Evolutionary conservation across 1,284 basidiomycete genomes (phyloP).

Genomic region (Neolentinus lepideus): DNA sequence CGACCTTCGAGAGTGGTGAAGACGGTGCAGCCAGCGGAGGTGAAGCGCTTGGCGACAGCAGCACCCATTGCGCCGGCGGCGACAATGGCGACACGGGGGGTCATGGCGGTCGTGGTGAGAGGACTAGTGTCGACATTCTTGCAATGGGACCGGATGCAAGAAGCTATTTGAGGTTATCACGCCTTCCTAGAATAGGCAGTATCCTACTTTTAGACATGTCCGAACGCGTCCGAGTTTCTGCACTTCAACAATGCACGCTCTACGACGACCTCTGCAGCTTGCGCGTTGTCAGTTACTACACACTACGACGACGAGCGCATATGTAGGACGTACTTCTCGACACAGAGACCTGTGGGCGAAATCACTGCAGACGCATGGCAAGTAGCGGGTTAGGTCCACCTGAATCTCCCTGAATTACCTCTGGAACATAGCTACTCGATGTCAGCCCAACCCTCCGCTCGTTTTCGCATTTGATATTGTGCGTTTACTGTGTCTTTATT

Average conservation of each 20-base stretch:
- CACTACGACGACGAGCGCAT: too few relatives aligned
- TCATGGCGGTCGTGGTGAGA: background rate
- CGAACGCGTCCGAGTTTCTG: background rate
- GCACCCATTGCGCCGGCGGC: slow-evolving; percentile 38
- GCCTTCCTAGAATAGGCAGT: background rate
- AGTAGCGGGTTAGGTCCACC: too few relatives aligned
- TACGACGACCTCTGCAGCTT: background rate
- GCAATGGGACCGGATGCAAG: background rate
- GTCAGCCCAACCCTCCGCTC: background rate
- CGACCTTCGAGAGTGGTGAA: slow-evolving; percentile 45
- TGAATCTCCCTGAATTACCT: background rate
- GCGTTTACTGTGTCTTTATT: background rate
- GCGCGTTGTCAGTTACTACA: too few relatives aligned
- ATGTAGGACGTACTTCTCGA: background rate
- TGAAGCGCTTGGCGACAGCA: slow-evolving; percentile 34
- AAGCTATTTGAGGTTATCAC: background rate
- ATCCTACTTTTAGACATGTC: background rate
- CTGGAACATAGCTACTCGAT: background rate
- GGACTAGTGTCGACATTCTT: background rate
- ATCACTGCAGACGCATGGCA: background rate
- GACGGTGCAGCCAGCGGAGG: slow-evolving; percentile 35
- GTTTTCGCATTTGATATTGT: slow-evolving; percentile 1
- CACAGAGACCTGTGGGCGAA: background rate
- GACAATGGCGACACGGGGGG: slow-evolving; percentile 32
- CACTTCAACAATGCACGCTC: background rate